phyloP scores from a whole-genome alignment of 2,329 filamentous ascomycete species.

The Epichloe gansuensis region DNA sequence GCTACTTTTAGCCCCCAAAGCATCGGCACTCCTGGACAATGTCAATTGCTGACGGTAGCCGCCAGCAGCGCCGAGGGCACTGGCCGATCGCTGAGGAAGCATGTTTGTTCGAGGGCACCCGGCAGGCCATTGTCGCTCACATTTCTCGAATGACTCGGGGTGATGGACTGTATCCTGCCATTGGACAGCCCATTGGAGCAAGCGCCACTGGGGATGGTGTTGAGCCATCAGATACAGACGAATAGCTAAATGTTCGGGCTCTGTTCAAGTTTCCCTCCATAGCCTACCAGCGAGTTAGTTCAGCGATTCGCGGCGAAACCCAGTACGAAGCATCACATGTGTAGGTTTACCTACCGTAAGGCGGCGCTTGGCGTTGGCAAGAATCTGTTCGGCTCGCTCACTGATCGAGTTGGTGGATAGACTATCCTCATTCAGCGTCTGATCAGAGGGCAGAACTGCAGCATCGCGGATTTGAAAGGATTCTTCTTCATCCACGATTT shows the following conservation, averaged over 20 bases:
- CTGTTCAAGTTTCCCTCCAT: conserved; percentile 88
- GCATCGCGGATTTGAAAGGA: conserved; percentile 14
- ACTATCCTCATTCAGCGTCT: conserved; percentile 34
- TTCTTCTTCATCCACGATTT: conserved; percentile 35
- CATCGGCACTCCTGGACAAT: conserved; percentile 31
- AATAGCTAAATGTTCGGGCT: conserved; percentile 52
- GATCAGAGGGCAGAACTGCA: conserved; percentile 7
- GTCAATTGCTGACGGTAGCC: conserved; percentile 41
- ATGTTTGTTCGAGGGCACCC: conserved; percentile 15
- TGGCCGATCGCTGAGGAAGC: conserved; percentile 47
- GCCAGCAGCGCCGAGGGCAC: conserved; percentile 47
- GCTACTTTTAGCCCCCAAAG: conserved; percentile 19
- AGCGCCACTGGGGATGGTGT: conserved; percentile 33
- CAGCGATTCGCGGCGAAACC: neutral
- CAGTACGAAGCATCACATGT: neutral
- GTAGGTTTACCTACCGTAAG: conserved; percentile 54
- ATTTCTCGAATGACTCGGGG: conserved; percentile 17
- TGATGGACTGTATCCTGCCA: conserved; percentile 9
- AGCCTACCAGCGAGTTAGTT: conserved; percentile 39
- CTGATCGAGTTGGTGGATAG: conserved; percentile 67
- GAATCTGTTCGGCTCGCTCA: conserved; percentile 74
- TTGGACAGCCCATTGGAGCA: conserved; percentile 14
- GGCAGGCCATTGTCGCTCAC: conserved; percentile 20
- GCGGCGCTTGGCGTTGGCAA: conserved; percentile 83
- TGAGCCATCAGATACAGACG: conserved; percentile 33